A percentile compares a stretch with the other conserved stretches of the same genome.
Conservation (phyloP, 257 asterid genomes). For the Plantago major region DNA sequence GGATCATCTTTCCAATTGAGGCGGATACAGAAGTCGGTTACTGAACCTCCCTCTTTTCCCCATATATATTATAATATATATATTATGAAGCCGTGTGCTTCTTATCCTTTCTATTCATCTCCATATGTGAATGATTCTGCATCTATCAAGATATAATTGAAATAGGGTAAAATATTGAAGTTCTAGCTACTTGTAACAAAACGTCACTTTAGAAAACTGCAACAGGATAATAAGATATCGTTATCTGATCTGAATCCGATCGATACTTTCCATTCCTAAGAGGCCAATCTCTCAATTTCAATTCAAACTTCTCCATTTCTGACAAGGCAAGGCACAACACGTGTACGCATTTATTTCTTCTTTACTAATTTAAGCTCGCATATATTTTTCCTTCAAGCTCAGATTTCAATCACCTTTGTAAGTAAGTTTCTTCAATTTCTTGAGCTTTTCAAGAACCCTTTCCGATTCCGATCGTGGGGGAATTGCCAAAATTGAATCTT, state of each 20-base stretch:
- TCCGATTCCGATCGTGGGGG: neutral
- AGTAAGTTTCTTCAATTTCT: neutral
- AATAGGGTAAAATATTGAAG: too few species aligned
- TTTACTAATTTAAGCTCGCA: slow-evolving; percentile 1
- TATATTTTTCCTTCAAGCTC: neutral
- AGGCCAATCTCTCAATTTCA: neutral
- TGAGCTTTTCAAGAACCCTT: neutral
- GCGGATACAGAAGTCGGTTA: too few species aligned
- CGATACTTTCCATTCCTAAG: neutral
- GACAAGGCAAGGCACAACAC: neutral
- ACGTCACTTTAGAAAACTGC: slow-evolving; percentile 4
- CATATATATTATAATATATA: too few species aligned
- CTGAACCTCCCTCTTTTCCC: too few species aligned
- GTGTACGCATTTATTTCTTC: neutral
- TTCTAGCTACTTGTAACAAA: neutral
- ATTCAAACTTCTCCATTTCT: neutral
- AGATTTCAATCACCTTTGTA: neutral
- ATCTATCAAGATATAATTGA: too few species aligned
- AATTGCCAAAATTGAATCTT: neutral
- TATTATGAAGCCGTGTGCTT: too few species aligned
- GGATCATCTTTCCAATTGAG: too few species aligned
- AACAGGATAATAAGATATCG: neutral
- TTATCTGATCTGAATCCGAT: slow-evolving; percentile 5
- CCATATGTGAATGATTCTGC: too few species aligned
- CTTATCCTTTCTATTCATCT: too few species aligned